phyloP scores from a whole-genome alignment of 1,284 basidiomycete species.

The Psilocybe mexicana region DNA sequence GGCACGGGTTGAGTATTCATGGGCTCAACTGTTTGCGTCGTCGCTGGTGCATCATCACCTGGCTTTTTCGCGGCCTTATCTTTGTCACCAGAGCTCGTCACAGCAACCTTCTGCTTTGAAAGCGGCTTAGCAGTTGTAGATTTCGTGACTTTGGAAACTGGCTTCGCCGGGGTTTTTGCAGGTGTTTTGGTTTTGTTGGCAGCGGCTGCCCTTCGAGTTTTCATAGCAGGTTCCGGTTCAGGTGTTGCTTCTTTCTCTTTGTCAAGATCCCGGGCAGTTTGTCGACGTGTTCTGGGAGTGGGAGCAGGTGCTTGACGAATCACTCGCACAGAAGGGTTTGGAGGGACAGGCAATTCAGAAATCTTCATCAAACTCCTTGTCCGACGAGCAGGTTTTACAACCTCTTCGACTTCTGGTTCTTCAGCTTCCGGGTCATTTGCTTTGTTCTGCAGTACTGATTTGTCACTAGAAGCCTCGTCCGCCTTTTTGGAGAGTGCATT shows the following conservation, averaged over 20 bases:
- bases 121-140: constrained; percentile 1
- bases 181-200: constrained; percentile 4
- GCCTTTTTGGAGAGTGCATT: constrained; percentile 2
- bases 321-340: constrained; percentile 16
- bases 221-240: constrained; percentile 5
- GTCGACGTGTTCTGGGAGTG: constrained; percentile 10
- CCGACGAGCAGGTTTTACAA: constrained; percentile 7
- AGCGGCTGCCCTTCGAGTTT: constrained; percentile 5
- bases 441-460: not conserved
- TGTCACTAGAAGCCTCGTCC: not conserved
- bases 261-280: constrained; percentile 3
- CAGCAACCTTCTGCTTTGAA: constrained; percentile 4
- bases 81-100: not conserved
- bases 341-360: constrained; percentile 23
- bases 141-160: constrained; percentile 7
- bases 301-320: constrained; percentile 13
- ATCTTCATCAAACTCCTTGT: constrained; percentile 19
- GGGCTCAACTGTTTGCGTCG: not conserved
- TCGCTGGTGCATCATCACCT: not conserved
- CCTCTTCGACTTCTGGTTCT: constrained; percentile 1
- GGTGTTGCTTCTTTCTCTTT: constrained; percentile 6
- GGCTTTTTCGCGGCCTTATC: not conserved
- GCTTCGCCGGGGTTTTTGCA: constrained; percentile 13
- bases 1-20: not conserved
- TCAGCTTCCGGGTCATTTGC: not conserved